Conservation (phyloP, 169 alveolate genomes). For the Miamiensis avidus region DNA sequence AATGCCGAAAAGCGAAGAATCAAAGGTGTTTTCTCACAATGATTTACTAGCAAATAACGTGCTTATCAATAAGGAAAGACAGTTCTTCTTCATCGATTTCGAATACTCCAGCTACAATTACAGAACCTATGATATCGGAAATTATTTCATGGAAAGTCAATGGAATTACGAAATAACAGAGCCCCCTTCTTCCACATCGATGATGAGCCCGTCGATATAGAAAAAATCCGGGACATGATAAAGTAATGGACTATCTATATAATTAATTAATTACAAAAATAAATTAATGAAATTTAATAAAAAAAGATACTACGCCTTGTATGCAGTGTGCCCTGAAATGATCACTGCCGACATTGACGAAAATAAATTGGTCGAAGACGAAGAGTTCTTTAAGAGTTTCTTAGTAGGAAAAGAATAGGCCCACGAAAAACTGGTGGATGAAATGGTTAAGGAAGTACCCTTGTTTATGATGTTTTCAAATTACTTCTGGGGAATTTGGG, state of each 20-base stretch:
- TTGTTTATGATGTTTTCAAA: conserved; percentile 48
- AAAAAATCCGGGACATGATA: conserved; percentile 24
- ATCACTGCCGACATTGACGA: no score
- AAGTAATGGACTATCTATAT: neutral
- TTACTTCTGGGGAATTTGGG: conserved; percentile 61
- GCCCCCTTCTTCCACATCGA: conserved; percentile 55
- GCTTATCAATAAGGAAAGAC: conserved; percentile 37
- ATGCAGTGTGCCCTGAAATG: no score
- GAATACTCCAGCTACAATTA: conserved; percentile 60
- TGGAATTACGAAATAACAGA: conserved; percentile 51
- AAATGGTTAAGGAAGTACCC: conserved; percentile 43
- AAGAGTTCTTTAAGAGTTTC: conserved; percentile 25
- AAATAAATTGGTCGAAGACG: conserved; percentile 25
- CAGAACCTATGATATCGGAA: conserved; percentile 63
- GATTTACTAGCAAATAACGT: conserved; percentile 64
- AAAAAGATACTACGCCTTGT: no score
- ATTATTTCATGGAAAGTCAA: conserved; percentile 63
- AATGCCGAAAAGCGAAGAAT: conserved; percentile 43
- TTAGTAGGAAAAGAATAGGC: neutral
- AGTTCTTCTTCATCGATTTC: conserved; percentile 55
- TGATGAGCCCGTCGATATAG: conserved; percentile 40
- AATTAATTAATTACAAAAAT: no score
- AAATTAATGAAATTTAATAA: no score
- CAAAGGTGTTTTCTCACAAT: conserved; percentile 60
- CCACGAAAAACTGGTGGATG: conserved; percentile 31